phyloP scores from a whole-genome alignment of 1,139 yeast species.

The Saccharomyces hybrid region DNA sequence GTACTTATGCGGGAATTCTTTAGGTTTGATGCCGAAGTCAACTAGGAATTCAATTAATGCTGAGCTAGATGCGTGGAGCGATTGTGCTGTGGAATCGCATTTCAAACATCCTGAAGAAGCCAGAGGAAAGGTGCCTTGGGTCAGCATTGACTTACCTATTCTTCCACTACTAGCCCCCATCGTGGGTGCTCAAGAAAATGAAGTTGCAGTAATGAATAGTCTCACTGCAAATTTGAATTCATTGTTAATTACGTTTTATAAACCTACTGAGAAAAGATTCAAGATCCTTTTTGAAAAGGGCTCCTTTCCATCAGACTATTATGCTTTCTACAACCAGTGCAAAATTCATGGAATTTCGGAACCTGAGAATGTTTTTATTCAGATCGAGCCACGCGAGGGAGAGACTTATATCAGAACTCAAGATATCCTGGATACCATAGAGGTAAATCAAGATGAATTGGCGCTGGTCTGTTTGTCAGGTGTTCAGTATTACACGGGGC shows the following conservation, averaged over 20 bases:
- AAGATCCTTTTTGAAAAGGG: slow-evolving; percentile 78
- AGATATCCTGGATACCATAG: slow-evolving; percentile 51
- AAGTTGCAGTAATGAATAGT: slow-evolving; percentile 84
- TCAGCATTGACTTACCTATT: slow-evolving; percentile 72
- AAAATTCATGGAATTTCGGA: slow-evolving; percentile 44
- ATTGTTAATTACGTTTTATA: slow-evolving; percentile 63
- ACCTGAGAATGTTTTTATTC: slow-evolving; percentile 54
- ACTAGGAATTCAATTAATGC: slow-evolving; percentile 50
- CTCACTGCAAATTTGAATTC: slow-evolving; percentile 77
- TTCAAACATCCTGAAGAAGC: slow-evolving; percentile 52
- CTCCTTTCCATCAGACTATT: slow-evolving; percentile 89
- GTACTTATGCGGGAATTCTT: slow-evolving; percentile 84
- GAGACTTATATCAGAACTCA: slow-evolving; percentile 53
- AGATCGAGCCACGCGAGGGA: slow-evolving; percentile 49
- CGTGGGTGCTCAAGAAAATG: slow-evolving; percentile 65
- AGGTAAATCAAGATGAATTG: slow-evolving; percentile 50
- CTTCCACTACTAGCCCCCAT: slow-evolving; percentile 60
- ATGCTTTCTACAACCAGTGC: slow-evolving; percentile 73
- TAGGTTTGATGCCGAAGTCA: slow-evolving; percentile 75
- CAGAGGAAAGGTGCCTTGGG: slow-evolving; percentile 50
- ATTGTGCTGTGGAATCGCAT: slow-evolving; percentile 77
- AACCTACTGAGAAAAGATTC: slow-evolving; percentile 49
- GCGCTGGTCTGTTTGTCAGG: slow-evolving; percentile 77
- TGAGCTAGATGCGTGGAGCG: slow-evolving; percentile 77
- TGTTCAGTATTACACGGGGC: slow-evolving; percentile 89